Conservation (phyloP, 106 monocot genomes). For the Platanthera zijinensis region DNA sequence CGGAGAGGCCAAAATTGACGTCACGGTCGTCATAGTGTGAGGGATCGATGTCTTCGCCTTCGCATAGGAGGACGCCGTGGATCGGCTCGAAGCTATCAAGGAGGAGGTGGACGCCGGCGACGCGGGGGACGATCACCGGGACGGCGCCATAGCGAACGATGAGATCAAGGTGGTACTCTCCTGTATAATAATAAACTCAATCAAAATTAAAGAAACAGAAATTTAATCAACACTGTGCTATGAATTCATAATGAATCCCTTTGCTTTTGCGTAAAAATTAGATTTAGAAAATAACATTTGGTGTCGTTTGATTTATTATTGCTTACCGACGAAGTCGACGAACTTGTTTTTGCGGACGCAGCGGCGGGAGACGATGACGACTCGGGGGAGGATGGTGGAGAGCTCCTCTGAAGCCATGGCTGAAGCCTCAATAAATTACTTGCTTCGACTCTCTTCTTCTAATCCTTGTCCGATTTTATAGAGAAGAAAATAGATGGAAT, state of each 20-base stretch:
- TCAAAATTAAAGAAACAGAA: not conserved
- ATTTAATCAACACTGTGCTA: not conserved
- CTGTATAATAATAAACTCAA: slow-evolving; percentile 14
- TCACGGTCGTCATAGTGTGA: slow-evolving; percentile 41
- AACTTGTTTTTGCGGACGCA: slow-evolving; percentile 97
- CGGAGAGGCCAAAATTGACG: slow-evolving; percentile 26
- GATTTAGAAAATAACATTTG: not conserved
- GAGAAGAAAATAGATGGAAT: not conserved
- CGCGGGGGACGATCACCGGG: slow-evolving; percentile 84
- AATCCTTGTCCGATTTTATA: not conserved
- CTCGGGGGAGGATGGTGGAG: slow-evolving; percentile 63
- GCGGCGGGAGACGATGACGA: slow-evolving; percentile 86
- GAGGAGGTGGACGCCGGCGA: slow-evolving; percentile 74
- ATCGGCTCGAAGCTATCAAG: slow-evolving; percentile 93
- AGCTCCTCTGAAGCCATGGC: slow-evolving; percentile 36
- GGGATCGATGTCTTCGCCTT: slow-evolving; percentile 94
- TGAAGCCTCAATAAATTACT: not conserved
- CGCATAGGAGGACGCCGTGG: slow-evolving; percentile 92
- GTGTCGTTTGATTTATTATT: not conserved
- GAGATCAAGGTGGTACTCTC: slow-evolving; percentile 89
- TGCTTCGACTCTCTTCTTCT: not conserved
- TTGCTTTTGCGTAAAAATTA: not conserved
- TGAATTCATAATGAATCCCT: too few relatives aligned
- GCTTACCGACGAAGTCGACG: slow-evolving; percentile 85
- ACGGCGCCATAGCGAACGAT: slow-evolving; percentile 83